Evolutionary conservation across 108 stramenopile genomes (phyloP).

Genomic region (Cyclotella choctawhatcheeana): DNA sequence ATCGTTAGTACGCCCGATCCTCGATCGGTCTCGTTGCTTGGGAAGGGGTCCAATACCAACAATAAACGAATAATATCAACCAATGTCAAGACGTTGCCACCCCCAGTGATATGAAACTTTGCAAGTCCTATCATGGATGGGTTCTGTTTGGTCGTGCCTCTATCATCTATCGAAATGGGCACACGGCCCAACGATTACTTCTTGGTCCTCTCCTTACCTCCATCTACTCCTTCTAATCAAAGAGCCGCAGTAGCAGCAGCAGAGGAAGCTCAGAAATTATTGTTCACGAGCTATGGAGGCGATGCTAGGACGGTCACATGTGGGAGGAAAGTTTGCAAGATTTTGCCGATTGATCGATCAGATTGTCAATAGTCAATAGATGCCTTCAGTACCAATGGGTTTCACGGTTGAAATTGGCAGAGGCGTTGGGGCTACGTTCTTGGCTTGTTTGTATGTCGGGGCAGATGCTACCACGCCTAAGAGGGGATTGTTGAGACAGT

Average conservation of each 20-base stretch:
- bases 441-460: constrained; percentile 84
- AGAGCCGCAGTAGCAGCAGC: too few species aligned
- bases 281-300: constrained; percentile 69
- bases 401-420: constrained; percentile 82
- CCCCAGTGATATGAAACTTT: constrained; percentile 62
- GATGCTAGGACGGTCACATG: constrained; percentile 66
- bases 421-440: constrained; percentile 80
- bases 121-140: constrained; percentile 83
- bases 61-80: constrained; percentile 11
- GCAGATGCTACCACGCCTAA: constrained; percentile 63
- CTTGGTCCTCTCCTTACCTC: constrained; percentile 50
- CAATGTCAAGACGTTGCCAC: constrained; percentile 30
- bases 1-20: constrained; percentile 48
- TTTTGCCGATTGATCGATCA: constrained; percentile 85
- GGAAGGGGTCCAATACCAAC: constrained; percentile 16
- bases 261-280: constrained; percentile 34
- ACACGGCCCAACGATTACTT: constrained; percentile 91
- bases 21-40: background rate
- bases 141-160: constrained; percentile 75
- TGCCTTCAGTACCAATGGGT: constrained; percentile 86
- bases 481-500: constrained; percentile 66
- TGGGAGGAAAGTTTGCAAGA: constrained; percentile 71
- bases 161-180: constrained; percentile 86
- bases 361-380: constrained; percentile 85
- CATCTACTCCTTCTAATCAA: background rate